Evolutionary conservation across 2,329 filamentous ascomycete genomes (phyloP).

Genomic region (Arthrocladium fulminans): DNA sequence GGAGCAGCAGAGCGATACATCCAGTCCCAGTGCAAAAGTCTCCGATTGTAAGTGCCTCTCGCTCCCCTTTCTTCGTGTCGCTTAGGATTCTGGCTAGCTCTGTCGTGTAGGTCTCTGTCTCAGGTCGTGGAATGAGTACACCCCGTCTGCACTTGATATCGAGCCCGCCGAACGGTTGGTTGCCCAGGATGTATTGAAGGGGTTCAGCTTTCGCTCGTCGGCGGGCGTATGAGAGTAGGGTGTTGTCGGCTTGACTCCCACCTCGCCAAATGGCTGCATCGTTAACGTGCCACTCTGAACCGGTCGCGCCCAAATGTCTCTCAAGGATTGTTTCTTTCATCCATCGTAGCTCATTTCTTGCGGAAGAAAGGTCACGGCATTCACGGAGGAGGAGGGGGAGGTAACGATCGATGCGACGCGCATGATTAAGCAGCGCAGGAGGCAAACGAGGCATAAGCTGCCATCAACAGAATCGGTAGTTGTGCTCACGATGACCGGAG

Average conservation of each 20-base stretch:
- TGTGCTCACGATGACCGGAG: background rate
- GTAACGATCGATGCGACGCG: slow-evolving; percentile 29
- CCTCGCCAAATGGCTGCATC: background rate
- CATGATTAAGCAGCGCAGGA: slow-evolving; percentile 29
- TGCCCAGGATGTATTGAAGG: slow-evolving; percentile 80
- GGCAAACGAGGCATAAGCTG: slow-evolving; percentile 36
- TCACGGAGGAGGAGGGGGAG: slow-evolving; percentile 35
- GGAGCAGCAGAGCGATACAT: slow-evolving; percentile 73
- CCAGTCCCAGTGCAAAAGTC: slow-evolving; percentile 89
- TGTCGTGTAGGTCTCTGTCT: slow-evolving; percentile 22
- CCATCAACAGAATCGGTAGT: background rate
- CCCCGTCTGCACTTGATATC: slow-evolving; percentile 67
- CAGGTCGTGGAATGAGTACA: slow-evolving; percentile 73
- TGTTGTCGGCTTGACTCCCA: background rate
- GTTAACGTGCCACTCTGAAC: background rate
- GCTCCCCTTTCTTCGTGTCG: background rate
- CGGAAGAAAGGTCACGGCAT: slow-evolving; percentile 37
- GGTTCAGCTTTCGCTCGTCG: slow-evolving; percentile 57
- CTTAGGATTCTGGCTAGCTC: slow-evolving; percentile 1
- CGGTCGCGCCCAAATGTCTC: background rate
- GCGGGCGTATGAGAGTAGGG: slow-evolving; percentile 27
- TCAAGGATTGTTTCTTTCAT: slow-evolving; percentile 31
- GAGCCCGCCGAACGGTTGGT: slow-evolving; percentile 76
- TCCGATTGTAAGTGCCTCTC: slow-evolving; percentile 50
- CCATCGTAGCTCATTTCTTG: slow-evolving; percentile 41